Base-by-base conservation (phyloP, 352 stramenopile species). In the Lagenidium sp. region DNA sequence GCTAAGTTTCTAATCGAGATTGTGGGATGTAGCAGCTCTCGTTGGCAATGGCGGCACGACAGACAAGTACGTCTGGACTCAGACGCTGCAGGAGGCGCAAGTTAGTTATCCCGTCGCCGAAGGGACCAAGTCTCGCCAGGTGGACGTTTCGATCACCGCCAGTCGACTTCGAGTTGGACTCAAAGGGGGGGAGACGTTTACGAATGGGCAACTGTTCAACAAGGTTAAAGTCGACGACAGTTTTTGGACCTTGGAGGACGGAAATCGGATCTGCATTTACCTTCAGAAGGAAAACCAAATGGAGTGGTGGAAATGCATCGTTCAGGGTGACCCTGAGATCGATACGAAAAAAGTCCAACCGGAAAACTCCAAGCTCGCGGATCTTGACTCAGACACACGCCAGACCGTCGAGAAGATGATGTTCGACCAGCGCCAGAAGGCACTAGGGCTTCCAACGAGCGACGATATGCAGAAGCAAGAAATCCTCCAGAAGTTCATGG, bases 361-460 rank as follows among this genome's bases (percentile, higher is more conserved):
- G 1, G 97, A 99, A 75, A 99, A 98, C 70, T 98, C 90, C 10
- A 98, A 98, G 58, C 77, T 99, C 18, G 75, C 53, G 15, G 97
- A 99, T 64, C 65, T 99, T 47, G 96, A 99, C 65, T 88, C 94
- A 4, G 97, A 99, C 43, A 99, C 96, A 18, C 76, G 96, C 29
- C 88, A 98, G 58, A 99, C 97, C 3, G 97, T 99, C 15, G 97
- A 99, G 70, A 99, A 99, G 57, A 99, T 99, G 97, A 99, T 99
- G 97, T 96, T 96, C 53, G 85, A 97, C 53, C 90, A 97, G 63
- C 78, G 87, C 24, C 96, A 99, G 71, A 99, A 99, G 64, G 93
- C 95, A 1, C 75, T 98, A 60, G 96, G 96, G 2, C 65, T 97
- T 30, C 97, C 97, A 1, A 97, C 95, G 6, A 96, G 83, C 41